Conservation (phyloP, 2,329 filamentous ascomycete species). For the Cytospora mali region DNA sequence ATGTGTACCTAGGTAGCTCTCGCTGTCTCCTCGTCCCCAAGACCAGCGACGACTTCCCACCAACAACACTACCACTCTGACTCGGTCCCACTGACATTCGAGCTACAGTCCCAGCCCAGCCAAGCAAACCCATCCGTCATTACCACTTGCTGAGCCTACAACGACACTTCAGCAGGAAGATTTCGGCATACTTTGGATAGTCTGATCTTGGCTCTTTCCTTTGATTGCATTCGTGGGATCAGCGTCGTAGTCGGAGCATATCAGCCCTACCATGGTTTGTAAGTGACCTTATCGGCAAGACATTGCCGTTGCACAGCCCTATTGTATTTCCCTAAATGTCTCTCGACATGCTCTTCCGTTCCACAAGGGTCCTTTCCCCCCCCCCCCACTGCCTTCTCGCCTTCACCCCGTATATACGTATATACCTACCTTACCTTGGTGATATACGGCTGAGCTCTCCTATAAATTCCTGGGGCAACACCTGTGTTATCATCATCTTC, state of each 20-base stretch:
- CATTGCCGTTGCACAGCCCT: constrained; percentile 12
- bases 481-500: too few relatives aligned
- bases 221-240: constrained; percentile 2
- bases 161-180: neutral
- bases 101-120: constrained; percentile 22
- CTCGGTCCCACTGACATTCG: constrained; percentile 21
- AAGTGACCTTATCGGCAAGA: constrained; percentile 11
- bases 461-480: constrained; percentile 3
- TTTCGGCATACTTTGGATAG: constrained; percentile 11
- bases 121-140: constrained; percentile 21
- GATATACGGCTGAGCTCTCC: constrained; percentile 5
- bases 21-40: constrained; percentile 8
- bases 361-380: constrained; percentile 2
- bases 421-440: too few relatives aligned
- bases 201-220: constrained; percentile 20
- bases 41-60: constrained; percentile 10
- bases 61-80: constrained; percentile 12
- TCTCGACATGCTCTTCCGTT: constrained; percentile 1
- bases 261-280: constrained; percentile 26
- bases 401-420: too few relatives aligned
- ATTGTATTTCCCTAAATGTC: constrained; percentile 10
- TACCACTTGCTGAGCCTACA: constrained; percentile 10
- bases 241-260: constrained; percentile 8
- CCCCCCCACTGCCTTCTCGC: constrained; percentile 8
- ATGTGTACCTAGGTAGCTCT: neutral